Evolutionary conservation across 768 basidiomycete genomes (phyloP).

Genomic region (Mycena vitilis): DNA sequence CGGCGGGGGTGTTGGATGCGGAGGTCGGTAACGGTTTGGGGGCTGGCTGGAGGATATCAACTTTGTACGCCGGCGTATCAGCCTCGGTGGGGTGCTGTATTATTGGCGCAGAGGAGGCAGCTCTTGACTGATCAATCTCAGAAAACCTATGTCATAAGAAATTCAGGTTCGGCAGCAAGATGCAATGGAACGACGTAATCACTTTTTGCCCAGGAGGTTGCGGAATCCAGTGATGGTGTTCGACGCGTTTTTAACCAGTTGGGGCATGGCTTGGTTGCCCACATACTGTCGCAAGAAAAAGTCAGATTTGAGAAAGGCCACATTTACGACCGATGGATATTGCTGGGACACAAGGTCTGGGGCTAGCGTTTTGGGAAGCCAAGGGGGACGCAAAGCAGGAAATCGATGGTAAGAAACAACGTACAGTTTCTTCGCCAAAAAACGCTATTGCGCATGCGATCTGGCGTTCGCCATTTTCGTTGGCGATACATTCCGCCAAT

Average conservation of each 20-base stretch:
- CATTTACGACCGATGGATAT: not conserved
- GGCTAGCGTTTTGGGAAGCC: not conserved
- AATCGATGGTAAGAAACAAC: slow-evolving; percentile 43
- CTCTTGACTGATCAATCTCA: slow-evolving; percentile 68
- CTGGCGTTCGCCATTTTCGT: slow-evolving; percentile 98
- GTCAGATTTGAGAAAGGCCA: slow-evolving; percentile 26
- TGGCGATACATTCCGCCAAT: slow-evolving; percentile 93
- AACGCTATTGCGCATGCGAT: slow-evolving; percentile 96
- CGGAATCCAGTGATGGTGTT: slow-evolving; percentile 97
- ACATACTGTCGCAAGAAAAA: slow-evolving; percentile 75
- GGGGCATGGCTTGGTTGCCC: slow-evolving; percentile 93
- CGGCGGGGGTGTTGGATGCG: slow-evolving; percentile 67
- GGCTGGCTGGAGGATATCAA: slow-evolving; percentile 82
- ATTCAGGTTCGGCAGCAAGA: slow-evolving; percentile 4
- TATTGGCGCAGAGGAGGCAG: slow-evolving; percentile 73
- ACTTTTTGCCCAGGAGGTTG: slow-evolving; percentile 94
- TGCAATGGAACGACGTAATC: not conserved
- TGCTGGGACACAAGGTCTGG: not conserved
- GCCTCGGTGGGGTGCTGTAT: slow-evolving; percentile 79
- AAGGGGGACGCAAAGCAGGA: slow-evolving; percentile 4
- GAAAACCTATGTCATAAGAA: slow-evolving; percentile 68
- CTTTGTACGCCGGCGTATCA: slow-evolving; percentile 86
- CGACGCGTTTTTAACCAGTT: slow-evolving; percentile 93
- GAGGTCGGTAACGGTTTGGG: slow-evolving; percentile 74
- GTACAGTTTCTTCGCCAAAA: slow-evolving; percentile 89